Evolutionary conservation across 2,329 filamentous ascomycete species (phyloP).

Genomic region (Bipolaris cookei): DNA sequence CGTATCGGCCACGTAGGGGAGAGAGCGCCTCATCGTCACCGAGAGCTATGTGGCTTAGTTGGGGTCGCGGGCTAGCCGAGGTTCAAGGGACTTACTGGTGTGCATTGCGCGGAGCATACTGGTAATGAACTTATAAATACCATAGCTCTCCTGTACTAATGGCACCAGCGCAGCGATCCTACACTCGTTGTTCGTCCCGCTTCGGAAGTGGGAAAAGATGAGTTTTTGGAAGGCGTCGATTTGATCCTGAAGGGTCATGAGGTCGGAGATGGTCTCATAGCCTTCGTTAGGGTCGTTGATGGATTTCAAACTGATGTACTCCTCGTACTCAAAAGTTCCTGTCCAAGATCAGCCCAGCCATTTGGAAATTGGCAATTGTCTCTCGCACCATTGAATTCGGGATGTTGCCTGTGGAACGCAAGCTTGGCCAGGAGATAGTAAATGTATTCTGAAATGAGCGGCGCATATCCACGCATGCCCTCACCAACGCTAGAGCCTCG

Average conservation of each 20-base stretch:
- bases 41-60: constrained; percentile 64
- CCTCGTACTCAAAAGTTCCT: constrained; percentile 95
- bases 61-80: background rate
- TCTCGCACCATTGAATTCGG: constrained; percentile 85
- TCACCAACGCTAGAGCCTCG: constrained; percentile 78
- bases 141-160: constrained; percentile 95
- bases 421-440: constrained; percentile 94
- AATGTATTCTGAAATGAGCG: constrained; percentile 95
- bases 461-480: constrained; percentile 84
- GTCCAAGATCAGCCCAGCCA: constrained; percentile 25
- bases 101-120: constrained; percentile 99
- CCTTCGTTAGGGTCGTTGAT: constrained; percentile 99
- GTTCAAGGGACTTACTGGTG: constrained; percentile 68
- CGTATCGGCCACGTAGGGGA: constrained; percentile 85
- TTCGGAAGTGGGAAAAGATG: constrained; percentile 95
- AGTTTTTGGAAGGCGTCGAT: constrained; percentile 99
- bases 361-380: background rate
- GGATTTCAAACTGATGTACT: constrained; percentile 96
- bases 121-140: constrained; percentile 99
- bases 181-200: constrained; percentile 92
- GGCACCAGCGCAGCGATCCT: constrained; percentile 92
- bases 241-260: constrained; percentile 96
- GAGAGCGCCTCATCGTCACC: constrained; percentile 92
- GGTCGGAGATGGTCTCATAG: constrained; percentile 91
- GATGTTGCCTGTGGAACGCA: constrained; percentile 94